Evolutionary conservation across 768 basidiomycete genomes (phyloP).

Genomic region (Leucosporidium yakuticum): DNA sequence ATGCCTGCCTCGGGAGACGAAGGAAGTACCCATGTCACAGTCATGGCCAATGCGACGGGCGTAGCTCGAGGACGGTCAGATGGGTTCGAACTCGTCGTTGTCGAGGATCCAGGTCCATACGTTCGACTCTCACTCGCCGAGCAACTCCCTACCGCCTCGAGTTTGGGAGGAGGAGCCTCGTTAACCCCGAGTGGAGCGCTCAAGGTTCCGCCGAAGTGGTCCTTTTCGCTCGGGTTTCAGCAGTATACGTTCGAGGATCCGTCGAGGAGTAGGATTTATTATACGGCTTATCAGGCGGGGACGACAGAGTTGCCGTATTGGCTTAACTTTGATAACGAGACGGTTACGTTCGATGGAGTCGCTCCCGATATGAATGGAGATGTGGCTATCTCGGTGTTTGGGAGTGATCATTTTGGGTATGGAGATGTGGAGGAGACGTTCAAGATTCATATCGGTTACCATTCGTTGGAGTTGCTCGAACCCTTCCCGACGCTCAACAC

Average conservation of each 20-base stretch:
- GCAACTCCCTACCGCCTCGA: constrained; percentile 45
- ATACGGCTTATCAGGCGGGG: constrained; percentile 59
- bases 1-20: constrained; percentile 60
- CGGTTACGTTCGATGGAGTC: constrained; percentile 71
- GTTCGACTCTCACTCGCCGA: constrained; percentile 34
- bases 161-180: constrained; percentile 31
- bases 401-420: constrained; percentile 68
- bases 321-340: constrained; percentile 62
- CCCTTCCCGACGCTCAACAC: constrained; percentile 62
- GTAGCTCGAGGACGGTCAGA: constrained; percentile 53
- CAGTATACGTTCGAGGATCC: constrained; percentile 55
- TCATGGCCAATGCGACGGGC: constrained; percentile 52
- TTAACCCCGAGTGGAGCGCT: constrained; percentile 46
- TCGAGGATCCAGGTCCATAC: constrained; percentile 54
- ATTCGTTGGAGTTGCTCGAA: constrained; percentile 57
- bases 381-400: constrained; percentile 58
- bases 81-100: constrained; percentile 45
- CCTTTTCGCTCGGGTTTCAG: constrained; percentile 80
- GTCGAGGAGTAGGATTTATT: constrained; percentile 51
- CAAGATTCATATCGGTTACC: constrained; percentile 59
- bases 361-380: constrained; percentile 51
- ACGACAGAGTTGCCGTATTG: constrained; percentile 69
- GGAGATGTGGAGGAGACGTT: constrained; percentile 58
- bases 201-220: constrained; percentile 73
- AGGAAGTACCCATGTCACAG: constrained; percentile 56